Percentiles rank a stretch among this genome's conserved stretches.
Conservation (phyloP, 2,329 filamentous ascomycete genomes). For the Fusarium armeniacum region DNA sequence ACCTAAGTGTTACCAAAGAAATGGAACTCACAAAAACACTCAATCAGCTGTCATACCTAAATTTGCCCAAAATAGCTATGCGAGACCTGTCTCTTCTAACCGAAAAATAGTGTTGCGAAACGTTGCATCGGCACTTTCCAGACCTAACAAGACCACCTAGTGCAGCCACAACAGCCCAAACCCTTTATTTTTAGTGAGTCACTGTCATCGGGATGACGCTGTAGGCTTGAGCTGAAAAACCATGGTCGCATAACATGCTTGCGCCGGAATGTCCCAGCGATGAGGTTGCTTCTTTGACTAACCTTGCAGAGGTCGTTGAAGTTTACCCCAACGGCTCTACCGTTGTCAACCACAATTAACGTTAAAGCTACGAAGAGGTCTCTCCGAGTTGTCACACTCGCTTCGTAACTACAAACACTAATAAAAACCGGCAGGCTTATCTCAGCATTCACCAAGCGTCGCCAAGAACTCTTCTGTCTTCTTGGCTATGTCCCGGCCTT, state of each 20-base stretch:
- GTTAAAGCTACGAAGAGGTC: neutral
- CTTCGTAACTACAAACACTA: constrained; percentile 11
- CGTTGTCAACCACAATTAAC: neutral
- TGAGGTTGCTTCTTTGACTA: constrained; percentile 4
- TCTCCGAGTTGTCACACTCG: neutral
- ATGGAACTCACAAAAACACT: constrained; percentile 5
- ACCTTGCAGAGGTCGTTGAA: constrained; percentile 7
- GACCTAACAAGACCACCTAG: constrained; percentile 2
- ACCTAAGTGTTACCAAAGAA: neutral
- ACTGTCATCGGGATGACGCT: constrained; percentile 22
- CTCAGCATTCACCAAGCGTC: neutral
- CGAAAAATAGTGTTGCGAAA: constrained; percentile 24
- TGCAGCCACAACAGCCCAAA: constrained; percentile 26
- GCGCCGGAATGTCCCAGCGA: constrained; percentile 21
- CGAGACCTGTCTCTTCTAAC: constrained; percentile 11
- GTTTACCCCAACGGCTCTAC: constrained; percentile 8
- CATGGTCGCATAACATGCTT: constrained; percentile 9
- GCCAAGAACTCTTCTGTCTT: constrained; percentile 1
- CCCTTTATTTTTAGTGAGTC: constrained; percentile 27
- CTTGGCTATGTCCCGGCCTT: constrained; percentile 2
- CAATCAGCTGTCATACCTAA: neutral
- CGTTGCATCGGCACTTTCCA: constrained; percentile 35
- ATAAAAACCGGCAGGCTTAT: neutral
- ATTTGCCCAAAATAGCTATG: constrained; percentile 23
- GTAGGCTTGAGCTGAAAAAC: constrained; percentile 22